Evolutionary conservation across 257 asterid genomes (phyloP).

Genomic region (Penstemon barbatus): DNA sequence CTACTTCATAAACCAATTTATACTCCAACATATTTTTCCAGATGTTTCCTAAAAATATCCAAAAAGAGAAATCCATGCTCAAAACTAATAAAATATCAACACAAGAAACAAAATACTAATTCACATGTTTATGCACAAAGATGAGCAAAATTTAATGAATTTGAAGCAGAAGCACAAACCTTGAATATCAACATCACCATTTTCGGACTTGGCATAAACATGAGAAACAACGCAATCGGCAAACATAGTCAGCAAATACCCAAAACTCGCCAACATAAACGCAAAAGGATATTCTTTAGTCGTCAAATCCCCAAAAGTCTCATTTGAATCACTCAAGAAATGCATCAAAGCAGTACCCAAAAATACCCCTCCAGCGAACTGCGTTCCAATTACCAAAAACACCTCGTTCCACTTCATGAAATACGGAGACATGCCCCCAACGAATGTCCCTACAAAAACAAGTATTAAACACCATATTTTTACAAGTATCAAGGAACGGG

Average conservation of each 20-base stretch:
- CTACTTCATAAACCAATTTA: too few relatives aligned
- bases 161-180: slow-evolving; percentile 34
- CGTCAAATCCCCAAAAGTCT: slow-evolving; percentile 69
- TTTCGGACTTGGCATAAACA: slow-evolving; percentile 49
- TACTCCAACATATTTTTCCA: too few relatives aligned
- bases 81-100: neutral
- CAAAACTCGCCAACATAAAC: slow-evolving; percentile 76
- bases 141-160: too few relatives aligned
- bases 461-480: slow-evolving; percentile 80
- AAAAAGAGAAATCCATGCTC: neutral
- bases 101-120: neutral
- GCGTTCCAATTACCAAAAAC: slow-evolving; percentile 74
- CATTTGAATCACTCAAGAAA: slow-evolving; percentile 83
- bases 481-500: slow-evolving; percentile 56
- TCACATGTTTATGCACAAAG: too few relatives aligned
- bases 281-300: slow-evolving; percentile 74
- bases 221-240: slow-evolving; percentile 70
- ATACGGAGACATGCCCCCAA: slow-evolving; percentile 85
- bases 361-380: slow-evolving; percentile 93
- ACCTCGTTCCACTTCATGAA: slow-evolving; percentile 86
- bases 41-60: too few relatives aligned
- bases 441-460: slow-evolving; percentile 69
- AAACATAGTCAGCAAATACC: slow-evolving; percentile 74
- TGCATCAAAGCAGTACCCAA: slow-evolving; percentile 88
- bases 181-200: slow-evolving; percentile 43